Percentiles rank a stretch among this genome's conserved stretches.
Conservation (phyloP, 2,329 filamentous ascomycete species). For the Xylaria sp. region DNA sequence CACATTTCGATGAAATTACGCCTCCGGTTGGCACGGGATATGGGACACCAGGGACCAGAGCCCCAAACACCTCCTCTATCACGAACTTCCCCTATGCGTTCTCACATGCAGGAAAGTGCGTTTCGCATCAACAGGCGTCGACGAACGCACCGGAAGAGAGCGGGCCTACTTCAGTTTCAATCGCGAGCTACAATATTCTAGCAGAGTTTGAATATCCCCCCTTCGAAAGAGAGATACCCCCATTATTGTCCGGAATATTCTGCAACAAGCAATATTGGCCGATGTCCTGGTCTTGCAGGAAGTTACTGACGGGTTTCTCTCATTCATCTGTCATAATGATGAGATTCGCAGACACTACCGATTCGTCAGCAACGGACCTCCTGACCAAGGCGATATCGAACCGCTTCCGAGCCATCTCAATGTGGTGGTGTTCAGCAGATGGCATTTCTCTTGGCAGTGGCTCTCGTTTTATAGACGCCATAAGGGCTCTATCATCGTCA, state of each 20-base stretch:
- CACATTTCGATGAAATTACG: conserved; percentile 16
- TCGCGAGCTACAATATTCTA: conserved; percentile 50
- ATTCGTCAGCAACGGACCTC: conserved; percentile 54
- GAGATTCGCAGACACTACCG: conserved; percentile 46
- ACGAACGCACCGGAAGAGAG: not conserved
- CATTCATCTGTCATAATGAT: conserved; percentile 45
- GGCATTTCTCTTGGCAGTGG: conserved; percentile 50
- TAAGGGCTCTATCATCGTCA: conserved; percentile 52
- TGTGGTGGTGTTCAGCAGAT: conserved; percentile 53
- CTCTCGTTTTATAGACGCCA: conserved; percentile 50
- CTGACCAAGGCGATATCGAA: conserved; percentile 44
- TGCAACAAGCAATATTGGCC: conserved; percentile 38
- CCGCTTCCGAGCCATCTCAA: conserved; percentile 58
- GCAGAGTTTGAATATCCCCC: conserved; percentile 47
- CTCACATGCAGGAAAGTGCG: conserved; percentile 22
- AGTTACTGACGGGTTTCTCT: conserved; percentile 59
- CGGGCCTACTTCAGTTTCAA: conserved; percentile 22
- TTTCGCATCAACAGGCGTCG: conserved; percentile 5
- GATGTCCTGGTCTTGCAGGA: conserved; percentile 55
- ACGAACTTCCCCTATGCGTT: conserved; percentile 21
- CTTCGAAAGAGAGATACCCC: conserved; percentile 39
- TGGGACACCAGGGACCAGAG: not conserved
- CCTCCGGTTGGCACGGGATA: not conserved
- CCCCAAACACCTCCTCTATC: not conserved
- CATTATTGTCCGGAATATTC: conserved; percentile 40